Evolutionary conservation across 2,329 filamentous ascomycete species (phyloP).

Genomic region (Aspergillus neotritici): DNA sequence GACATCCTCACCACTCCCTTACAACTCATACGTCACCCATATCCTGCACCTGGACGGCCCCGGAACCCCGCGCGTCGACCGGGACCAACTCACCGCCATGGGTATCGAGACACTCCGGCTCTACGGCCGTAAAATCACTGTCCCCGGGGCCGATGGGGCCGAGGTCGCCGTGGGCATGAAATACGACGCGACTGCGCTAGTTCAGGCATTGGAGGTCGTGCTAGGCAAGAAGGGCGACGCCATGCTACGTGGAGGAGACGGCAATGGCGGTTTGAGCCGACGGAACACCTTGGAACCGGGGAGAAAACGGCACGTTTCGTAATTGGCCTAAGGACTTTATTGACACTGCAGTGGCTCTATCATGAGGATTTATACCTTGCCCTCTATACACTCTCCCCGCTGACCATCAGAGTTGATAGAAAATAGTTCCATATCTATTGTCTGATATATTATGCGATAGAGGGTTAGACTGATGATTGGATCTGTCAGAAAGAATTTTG

Average conservation of each 20-base stretch:
- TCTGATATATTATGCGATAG: no score
- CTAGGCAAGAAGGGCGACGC: constrained; percentile 60
- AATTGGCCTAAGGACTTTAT: no score
- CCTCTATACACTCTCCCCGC: no score
- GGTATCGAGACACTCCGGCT: constrained; percentile 74
- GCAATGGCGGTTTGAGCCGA: constrained; percentile 43
- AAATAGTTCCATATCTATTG: no score
- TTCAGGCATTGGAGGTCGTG: constrained; percentile 70
- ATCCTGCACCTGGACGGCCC: constrained; percentile 71
- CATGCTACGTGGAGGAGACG: constrained; percentile 36
- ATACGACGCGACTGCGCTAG: constrained; percentile 72
- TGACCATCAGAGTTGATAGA: no score
- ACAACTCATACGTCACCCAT: constrained; percentile 71
- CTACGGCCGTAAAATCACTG: constrained; percentile 59
- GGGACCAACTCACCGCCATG: constrained; percentile 54
- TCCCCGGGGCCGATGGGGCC: constrained; percentile 30
- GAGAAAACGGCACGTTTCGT: constrained; percentile 14
- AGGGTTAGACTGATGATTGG: no score
- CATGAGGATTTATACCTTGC: no score
- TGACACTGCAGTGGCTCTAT: no score
- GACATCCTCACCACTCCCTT: constrained; percentile 25
- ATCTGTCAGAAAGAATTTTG: no score
- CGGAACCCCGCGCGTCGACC: constrained; percentile 65
- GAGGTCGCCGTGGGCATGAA: constrained; percentile 52
- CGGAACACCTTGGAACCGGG: constrained; percentile 52